Evolutionary conservation across 2,329 filamentous ascomycete species (phyloP).

Genomic region (Escovopsis sp.): DNA sequence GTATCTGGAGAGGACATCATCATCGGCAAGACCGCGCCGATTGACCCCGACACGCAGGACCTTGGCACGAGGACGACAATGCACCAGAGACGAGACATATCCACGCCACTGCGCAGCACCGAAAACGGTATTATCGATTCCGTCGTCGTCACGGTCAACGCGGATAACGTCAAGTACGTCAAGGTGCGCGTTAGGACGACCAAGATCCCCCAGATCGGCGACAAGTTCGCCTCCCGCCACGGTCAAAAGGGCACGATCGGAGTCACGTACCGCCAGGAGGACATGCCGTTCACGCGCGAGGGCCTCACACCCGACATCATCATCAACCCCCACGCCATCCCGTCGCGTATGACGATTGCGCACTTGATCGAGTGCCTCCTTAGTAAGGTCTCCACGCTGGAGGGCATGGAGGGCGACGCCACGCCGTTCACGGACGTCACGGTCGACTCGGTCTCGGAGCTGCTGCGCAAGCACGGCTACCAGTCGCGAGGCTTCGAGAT

Average conservation of each 20-base stretch:
- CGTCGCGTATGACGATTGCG: slow-evolving; percentile 99
- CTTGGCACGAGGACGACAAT: slow-evolving; percentile 79
- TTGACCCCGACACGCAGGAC: slow-evolving; percentile 84
- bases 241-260: slow-evolving; percentile 98
- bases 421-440: slow-evolving; percentile 98
- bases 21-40: slow-evolving; percentile 94
- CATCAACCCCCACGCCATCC: slow-evolving; percentile 98
- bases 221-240: slow-evolving; percentile 98
- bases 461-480: slow-evolving; percentile 81
- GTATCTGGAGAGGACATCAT: slow-evolving; percentile 98
- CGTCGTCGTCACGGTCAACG: slow-evolving; percentile 86
- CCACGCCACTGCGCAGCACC: slow-evolving; percentile 83
- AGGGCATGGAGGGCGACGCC: slow-evolving; percentile 91
- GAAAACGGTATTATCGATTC: slow-evolving; percentile 95
- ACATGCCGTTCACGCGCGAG: slow-evolving; percentile 94
- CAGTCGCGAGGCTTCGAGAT: slow-evolving; percentile 95
- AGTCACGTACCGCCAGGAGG: slow-evolving; percentile 93
- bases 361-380: slow-evolving; percentile 98
- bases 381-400: slow-evolving; percentile 85
- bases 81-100: slow-evolving; percentile 90
- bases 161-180: slow-evolving; percentile 86
- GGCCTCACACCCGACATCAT: slow-evolving; percentile 90
- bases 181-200: slow-evolving; percentile 96
- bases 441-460: slow-evolving; percentile 77
- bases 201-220: slow-evolving; percentile 95